Percentiles rank a stretch among this genome's conserved stretches.
Conservation (phyloP, 345 rosid genomes). For the Eucalyptus cloeziana region DNA sequence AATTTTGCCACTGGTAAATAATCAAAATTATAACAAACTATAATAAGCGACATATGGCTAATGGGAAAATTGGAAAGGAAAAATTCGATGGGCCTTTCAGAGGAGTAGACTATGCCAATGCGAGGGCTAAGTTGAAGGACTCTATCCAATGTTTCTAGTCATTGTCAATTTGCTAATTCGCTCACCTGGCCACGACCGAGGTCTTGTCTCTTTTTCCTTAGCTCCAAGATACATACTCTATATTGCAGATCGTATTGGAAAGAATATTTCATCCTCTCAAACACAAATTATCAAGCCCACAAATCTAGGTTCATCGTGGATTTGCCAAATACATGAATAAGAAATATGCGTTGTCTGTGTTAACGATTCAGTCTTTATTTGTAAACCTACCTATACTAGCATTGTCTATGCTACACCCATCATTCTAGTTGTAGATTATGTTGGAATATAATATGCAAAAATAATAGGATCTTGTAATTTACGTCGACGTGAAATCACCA, state of each 20-base stretch:
- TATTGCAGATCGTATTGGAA: not conserved
- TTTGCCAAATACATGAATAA: not conserved
- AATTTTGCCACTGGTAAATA: not conserved
- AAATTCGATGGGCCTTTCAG: not conserved
- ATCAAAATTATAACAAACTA: not conserved
- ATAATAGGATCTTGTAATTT: too few species aligned
- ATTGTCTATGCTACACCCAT: not conserved
- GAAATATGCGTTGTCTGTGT: not conserved
- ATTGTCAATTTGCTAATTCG: not conserved
- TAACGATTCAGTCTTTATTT: not conserved
- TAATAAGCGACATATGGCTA: not conserved
- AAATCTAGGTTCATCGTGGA: not conserved
- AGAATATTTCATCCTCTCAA: not conserved
- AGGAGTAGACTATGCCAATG: too few species aligned
- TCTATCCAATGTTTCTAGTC: not conserved
- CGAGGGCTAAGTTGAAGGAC: too few species aligned
- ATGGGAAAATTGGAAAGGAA: not conserved
- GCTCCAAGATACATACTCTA: not conserved
- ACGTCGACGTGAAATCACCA: fast-evolving
- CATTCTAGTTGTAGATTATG: not conserved
- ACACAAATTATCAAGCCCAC: not conserved
- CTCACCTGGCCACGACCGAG: not conserved
- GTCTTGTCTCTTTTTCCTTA: not conserved
- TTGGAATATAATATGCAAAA: too few species aligned
- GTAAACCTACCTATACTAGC: not conserved